A percentile compares a stretch with the other conserved stretches of the same genome.
Evolutionary conservation across 2,329 filamentous ascomycete species (phyloP).

Genomic region (Rutstroemia sp.): DNA sequence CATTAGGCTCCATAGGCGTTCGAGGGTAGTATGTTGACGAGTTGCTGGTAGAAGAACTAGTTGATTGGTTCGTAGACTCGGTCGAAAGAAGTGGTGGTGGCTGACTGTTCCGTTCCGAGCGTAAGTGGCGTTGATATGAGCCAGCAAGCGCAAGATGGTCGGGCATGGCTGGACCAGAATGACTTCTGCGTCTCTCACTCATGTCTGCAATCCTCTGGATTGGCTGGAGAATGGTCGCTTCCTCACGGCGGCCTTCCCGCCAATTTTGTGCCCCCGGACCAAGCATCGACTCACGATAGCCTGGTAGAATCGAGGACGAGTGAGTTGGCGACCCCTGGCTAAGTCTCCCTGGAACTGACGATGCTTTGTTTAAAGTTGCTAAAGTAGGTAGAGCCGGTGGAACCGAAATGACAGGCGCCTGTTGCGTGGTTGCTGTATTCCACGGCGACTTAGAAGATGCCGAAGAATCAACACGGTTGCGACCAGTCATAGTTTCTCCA

Average conservation of each 20-base stretch:
- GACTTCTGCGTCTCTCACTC: constrained; percentile 17
- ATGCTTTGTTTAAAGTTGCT: neutral
- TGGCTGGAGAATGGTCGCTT: constrained; percentile 12
- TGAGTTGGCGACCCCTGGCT: constrained; percentile 16
- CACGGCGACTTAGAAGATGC: constrained; percentile 19
- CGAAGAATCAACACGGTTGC: constrained; percentile 19
- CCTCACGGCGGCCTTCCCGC: constrained; percentile 24
- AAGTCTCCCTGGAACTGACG: constrained; percentile 4
- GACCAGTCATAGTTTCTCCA: constrained; percentile 13
- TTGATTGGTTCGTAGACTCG: constrained; percentile 25
- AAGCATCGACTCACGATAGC: constrained; percentile 28
- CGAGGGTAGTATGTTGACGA: constrained; percentile 24
- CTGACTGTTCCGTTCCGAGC: constrained; percentile 12
- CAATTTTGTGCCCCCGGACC: constrained; percentile 21
- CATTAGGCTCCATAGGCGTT: constrained; percentile 26
- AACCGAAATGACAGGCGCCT: neutral
- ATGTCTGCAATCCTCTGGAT: constrained; percentile 14
- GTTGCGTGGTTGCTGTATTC: constrained; percentile 11
- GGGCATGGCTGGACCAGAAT: constrained; percentile 5
- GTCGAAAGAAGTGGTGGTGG: constrained; percentile 24
- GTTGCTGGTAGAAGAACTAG: constrained; percentile 21
- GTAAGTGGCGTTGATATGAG: constrained; percentile 20
- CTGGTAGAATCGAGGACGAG: constrained; percentile 23
- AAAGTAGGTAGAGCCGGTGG: constrained; percentile 11
- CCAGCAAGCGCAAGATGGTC: constrained; percentile 18